phyloP scores from a whole-genome alignment of 176 grass and related monocot genomes.

The Cymbopogon citratus region DNA sequence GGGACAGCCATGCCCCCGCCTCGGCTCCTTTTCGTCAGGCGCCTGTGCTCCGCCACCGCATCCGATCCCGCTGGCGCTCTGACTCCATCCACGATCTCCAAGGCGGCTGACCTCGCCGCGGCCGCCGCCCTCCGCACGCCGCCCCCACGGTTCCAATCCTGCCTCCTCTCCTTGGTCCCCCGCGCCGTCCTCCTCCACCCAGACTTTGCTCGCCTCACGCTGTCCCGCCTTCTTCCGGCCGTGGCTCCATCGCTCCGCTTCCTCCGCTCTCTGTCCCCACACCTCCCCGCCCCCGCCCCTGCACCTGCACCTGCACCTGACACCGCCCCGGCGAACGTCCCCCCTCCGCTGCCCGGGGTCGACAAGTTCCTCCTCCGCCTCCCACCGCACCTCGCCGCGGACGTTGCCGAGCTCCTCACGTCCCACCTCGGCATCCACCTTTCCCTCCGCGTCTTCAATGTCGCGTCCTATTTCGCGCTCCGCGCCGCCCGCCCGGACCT shows the following conservation, averaged over 20 bases:
- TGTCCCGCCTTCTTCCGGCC: constrained; percentile 37
- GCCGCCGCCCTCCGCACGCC: constrained; percentile 23
- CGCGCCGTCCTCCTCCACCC: constrained; percentile 50
- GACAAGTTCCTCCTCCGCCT: constrained; percentile 37
- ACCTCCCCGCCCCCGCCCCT: background rate
- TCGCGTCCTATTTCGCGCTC: constrained; percentile 22
- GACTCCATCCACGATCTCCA: background rate
- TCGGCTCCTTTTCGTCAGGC: constrained; percentile 21
- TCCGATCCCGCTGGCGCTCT: background rate
- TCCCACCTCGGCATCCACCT: constrained; percentile 34
- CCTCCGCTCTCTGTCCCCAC: constrained; percentile 44
- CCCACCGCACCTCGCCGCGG: constrained; percentile 18
- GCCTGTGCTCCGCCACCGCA: constrained; percentile 17
- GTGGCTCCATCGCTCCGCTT: constrained; percentile 42
- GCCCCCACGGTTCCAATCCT: constrained; percentile 20
- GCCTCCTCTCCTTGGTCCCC: constrained; percentile 40
- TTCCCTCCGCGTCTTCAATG: constrained; percentile 39
- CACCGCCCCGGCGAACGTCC: background rate
- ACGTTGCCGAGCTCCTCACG: constrained; percentile 29
- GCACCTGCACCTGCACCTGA: background rate
- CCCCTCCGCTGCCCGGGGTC: constrained; percentile 2
- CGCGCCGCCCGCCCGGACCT: constrained; percentile 38
- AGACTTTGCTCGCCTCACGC: constrained; percentile 38
- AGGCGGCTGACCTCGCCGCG: constrained; percentile 26
- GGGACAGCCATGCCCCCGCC: constrained; percentile 22